phyloP scores from a whole-genome alignment of 257 asterid species.

The Solanum piurae region DNA sequence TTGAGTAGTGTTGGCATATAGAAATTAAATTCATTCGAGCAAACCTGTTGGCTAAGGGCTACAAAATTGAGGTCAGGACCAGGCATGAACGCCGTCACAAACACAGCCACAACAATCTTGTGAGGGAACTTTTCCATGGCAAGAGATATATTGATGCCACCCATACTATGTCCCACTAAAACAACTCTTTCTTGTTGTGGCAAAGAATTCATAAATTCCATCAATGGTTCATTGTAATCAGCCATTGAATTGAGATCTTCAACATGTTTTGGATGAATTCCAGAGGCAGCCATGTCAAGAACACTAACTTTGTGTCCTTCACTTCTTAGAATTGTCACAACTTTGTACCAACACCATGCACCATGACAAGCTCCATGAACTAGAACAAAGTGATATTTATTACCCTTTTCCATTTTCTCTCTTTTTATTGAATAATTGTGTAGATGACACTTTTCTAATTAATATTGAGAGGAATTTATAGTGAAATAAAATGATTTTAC shows the following conservation, averaged over 20 bases:
- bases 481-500: background rate
- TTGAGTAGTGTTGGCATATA: background rate
- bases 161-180: slow-evolving; percentile 36
- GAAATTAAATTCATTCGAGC: no score
- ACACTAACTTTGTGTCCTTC: slow-evolving; percentile 29
- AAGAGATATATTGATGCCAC: slow-evolving; percentile 24
- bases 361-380: slow-evolving; percentile 49
- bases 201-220: slow-evolving; percentile 23
- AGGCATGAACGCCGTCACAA: slow-evolving; percentile 23
- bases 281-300: slow-evolving; percentile 43
- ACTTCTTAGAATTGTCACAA: slow-evolving; percentile 20
- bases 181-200: slow-evolving; percentile 20
- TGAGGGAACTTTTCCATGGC: slow-evolving; percentile 35
- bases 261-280: slow-evolving; percentile 8
- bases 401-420: slow-evolving; percentile 1
- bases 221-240: slow-evolving; percentile 25
- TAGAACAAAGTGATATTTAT: slow-evolving; percentile 17
- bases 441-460: no score
- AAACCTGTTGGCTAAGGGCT: slow-evolving; percentile 11
- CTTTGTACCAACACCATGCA: slow-evolving; percentile 48
- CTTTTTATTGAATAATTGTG: background rate
- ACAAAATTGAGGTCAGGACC: slow-evolving; percentile 13
- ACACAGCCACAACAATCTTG: slow-evolving; percentile 26
- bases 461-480: background rate
- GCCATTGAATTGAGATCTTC: slow-evolving; percentile 18